phyloP scores from a whole-genome alignment of 257 asterid species.

The Leonotis leonurus region DNA sequence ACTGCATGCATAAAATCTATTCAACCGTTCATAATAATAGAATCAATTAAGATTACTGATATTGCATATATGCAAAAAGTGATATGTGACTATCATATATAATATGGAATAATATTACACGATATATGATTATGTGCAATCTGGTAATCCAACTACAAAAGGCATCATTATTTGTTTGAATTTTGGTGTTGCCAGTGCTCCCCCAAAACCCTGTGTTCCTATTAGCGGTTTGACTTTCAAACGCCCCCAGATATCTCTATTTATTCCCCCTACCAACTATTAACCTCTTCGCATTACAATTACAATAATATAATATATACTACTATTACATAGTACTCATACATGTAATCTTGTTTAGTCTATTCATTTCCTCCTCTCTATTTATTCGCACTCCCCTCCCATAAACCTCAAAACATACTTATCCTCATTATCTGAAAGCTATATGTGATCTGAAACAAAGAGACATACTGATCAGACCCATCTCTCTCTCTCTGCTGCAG shows the following conservation, averaged over 20 bases:
- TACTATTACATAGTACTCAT: background rate
- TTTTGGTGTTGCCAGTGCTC: slow-evolving; percentile 29
- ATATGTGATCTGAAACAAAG: slow-evolving; percentile 26
- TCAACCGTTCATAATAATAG: too few species aligned
- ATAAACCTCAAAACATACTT: background rate
- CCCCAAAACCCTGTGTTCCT: slow-evolving; percentile 34
- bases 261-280: too few species aligned
- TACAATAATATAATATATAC: background rate
- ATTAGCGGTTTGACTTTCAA: slow-evolving; percentile 66
- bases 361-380: slow-evolving; percentile 27
- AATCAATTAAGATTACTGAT: background rate
- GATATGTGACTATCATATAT: background rate
- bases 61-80: background rate
- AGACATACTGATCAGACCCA: slow-evolving; percentile 49
- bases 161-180: background rate
- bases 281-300: slow-evolving; percentile 37
- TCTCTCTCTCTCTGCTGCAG: slow-evolving; percentile 21
- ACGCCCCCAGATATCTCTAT: slow-evolving; percentile 4
- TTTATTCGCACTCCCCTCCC: slow-evolving; percentile 25
- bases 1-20: too few species aligned
- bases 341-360: slow-evolving; percentile 20
- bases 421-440: slow-evolving; percentile 6
- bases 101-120: too few species aligned
- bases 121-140: background rate
- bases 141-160: background rate